Base-by-base conservation (phyloP, 495 filamentous ascomycete genomes). In the Penicillium soppii region DNA sequence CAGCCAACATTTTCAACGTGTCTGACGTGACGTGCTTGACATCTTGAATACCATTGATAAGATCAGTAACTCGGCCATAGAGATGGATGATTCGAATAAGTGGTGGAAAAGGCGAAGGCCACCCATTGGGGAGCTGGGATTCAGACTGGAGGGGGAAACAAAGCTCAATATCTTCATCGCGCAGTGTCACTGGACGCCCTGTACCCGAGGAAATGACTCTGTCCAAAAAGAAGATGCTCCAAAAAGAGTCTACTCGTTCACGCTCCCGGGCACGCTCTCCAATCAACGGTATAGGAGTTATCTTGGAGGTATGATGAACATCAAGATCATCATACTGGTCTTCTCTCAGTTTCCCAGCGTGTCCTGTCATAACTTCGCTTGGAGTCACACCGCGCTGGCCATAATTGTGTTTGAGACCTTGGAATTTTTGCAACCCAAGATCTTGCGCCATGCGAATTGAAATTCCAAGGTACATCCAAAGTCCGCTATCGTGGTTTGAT, bases 391-490 rank as follows among this genome's bases (percentile, higher is more conserved):
- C 80, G 22, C 61, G 69, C 16, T 64, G 76, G 4, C 86, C 86
- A 50, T 76, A 76, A 52, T 84, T 82, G 54, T 87, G 83, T 59
- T 82, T 86, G 47, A 88, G 76, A 0, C 89, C 90, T 52, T 88
- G 86, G 23, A 84, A 67, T 41, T 89, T 92, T 53, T 90, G 87
- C 57, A 95, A 75, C 3, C 90, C 90, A 4, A 95, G 75, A 62
- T 95, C 90, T 47, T 91, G 82, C 0, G 87, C 88, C 88, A 95
- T 91, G 21, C 90, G 80, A 55, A 95, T 92, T 0, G 89, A 84
- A 50, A 89, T 84, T 1, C 90, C 90, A 13, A 92, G 71, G 56
- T 91, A 92, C 89, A 92, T 92, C 90, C 89, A 95, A 15, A 95
- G 71, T 2, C 89, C 88, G 65, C 89, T 92, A 60, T 92, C 90